These are phyloP conservation scores for Tremella yokohamensis DNA, from an alignment of 768 basidiomycete genomes.

Conservation along the genomic window DNA sequence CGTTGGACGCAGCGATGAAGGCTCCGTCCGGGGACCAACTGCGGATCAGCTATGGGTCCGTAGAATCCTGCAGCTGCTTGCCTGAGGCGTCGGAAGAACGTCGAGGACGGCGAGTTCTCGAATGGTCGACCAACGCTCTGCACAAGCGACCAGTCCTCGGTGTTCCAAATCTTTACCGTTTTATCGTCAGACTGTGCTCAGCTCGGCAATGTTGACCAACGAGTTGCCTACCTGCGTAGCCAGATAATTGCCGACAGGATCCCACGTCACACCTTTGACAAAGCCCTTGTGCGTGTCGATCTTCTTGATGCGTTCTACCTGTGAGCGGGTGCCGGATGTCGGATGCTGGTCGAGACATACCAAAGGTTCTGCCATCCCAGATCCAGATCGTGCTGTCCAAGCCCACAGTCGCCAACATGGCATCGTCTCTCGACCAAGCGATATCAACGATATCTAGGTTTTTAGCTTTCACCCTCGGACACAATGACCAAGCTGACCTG, in stretches of 20 bases:
- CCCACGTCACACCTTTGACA: slow-evolving; percentile 98
- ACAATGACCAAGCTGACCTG: slow-evolving; percentile 64
- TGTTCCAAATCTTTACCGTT: slow-evolving; percentile 94
- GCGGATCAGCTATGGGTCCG: slow-evolving; percentile 1
- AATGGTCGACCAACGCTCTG: slow-evolving; percentile 85
- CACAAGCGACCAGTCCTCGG: slow-evolving; percentile 83
- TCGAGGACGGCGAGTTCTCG: slow-evolving; percentile 86
- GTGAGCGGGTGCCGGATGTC: not conserved
- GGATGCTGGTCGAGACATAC: slow-evolving; percentile 54
- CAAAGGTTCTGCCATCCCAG: slow-evolving; percentile 89
- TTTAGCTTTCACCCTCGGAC: not conserved
- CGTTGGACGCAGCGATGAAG: slow-evolving; percentile 94
- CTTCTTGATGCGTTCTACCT: slow-evolving; percentile 71
- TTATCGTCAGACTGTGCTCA: slow-evolving; percentile 81
- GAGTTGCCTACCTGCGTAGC: slow-evolving; percentile 62
- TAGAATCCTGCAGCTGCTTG: slow-evolving; percentile 39
- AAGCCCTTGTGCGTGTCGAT: slow-evolving; percentile 90
- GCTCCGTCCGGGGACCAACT: slow-evolving; percentile 99
- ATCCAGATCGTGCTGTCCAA: slow-evolving; percentile 85
- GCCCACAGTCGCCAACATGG: slow-evolving; percentile 88
- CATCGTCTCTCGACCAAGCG: slow-evolving; percentile 90
- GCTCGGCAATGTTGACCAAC: not conserved
- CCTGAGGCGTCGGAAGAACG: slow-evolving; percentile 90
- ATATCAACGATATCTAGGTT: slow-evolving; percentile 82
- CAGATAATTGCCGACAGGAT: slow-evolving; percentile 94